Conservation (phyloP, 1,284 basidiomycete species). For the Cerioporus squamosus region DNA sequence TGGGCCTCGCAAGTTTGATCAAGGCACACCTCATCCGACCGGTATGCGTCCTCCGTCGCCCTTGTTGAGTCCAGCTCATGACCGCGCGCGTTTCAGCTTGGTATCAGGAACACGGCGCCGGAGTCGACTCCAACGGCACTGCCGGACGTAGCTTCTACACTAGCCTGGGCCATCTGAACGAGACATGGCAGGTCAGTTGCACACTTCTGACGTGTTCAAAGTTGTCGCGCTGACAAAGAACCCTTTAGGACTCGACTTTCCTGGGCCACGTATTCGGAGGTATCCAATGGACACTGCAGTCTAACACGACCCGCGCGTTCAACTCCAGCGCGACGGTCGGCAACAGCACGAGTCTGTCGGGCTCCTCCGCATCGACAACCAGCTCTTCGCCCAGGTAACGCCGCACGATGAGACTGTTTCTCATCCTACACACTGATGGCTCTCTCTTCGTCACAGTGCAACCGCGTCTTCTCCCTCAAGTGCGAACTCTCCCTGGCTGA, state of each 20-base stretch:
- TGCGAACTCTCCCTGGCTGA: too few relatives aligned
- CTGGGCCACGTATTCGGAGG: conserved; percentile 75
- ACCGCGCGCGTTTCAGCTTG: conserved; percentile 55
- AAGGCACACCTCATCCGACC: conserved; percentile 69
- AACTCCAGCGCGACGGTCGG: conserved; percentile 44
- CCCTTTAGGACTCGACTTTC: conserved; percentile 60
- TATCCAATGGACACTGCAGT: conserved; percentile 70
- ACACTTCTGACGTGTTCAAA: too few relatives aligned
- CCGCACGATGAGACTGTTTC: too few relatives aligned
- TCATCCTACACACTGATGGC: too few relatives aligned
- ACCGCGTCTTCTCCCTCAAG: too few relatives aligned
- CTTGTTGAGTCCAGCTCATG: neutral
- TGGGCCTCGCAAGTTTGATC: conserved; percentile 52
- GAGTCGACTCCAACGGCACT: conserved; percentile 48
- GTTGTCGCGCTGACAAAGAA: neutral
- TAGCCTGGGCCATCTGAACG: conserved; percentile 74
- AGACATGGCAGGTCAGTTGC: conserved; percentile 62
- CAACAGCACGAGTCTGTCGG: neutral
- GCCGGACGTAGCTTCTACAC: conserved; percentile 85
- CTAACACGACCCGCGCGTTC: conserved; percentile 60
- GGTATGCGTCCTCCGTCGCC: conserved; percentile 37
- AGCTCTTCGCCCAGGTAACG: too few relatives aligned
- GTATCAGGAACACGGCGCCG: conserved; percentile 75
- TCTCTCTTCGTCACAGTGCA: too few relatives aligned
- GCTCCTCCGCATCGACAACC: too few relatives aligned